These are phyloP conservation scores for Pestalotiopsis sp. DNA, from an alignment of 2,329 filamentous ascomycete species.

Conservation along the genomic window DNA sequence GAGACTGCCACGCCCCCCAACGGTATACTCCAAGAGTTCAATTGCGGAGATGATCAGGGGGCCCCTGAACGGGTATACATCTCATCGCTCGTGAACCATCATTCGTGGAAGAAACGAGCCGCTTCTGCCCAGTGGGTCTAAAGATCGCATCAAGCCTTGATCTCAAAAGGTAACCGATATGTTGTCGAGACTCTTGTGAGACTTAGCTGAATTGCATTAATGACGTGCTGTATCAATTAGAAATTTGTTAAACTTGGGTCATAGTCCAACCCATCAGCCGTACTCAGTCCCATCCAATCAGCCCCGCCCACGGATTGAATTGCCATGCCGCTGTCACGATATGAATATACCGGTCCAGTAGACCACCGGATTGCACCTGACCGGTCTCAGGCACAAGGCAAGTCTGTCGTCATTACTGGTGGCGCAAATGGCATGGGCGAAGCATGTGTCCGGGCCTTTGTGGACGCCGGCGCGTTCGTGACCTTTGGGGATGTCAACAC, in stretches of 20 bases:
- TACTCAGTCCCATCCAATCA: neutral
- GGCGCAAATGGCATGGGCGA: conserved; percentile 46
- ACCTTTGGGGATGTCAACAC: conserved; percentile 42
- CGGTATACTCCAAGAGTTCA: neutral
- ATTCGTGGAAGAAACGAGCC: neutral
- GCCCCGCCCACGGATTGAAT: neutral
- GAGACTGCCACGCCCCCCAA: neutral
- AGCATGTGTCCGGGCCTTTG: conserved; percentile 36
- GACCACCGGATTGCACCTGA: conserved; percentile 38
- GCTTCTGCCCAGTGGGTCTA: neutral
- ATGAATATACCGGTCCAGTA: conserved; percentile 35
- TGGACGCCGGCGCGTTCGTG: conserved; percentile 39
- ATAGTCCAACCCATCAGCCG: neutral
- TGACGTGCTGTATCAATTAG: neutral
- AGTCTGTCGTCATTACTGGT: conserved; percentile 51
- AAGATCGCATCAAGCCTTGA: neutral
- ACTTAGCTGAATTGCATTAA: neutral
- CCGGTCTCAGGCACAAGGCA: conserved; percentile 38
- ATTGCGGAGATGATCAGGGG: neutral
- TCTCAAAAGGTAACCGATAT: neutral
- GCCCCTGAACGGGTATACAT: neutral
- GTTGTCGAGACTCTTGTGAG: neutral
- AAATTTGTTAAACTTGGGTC: neutral
- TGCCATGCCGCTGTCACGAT: conserved; percentile 22
- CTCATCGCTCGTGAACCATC: neutral